Conservation (phyloP, 2,329 filamentous ascomycete species). For the Fusarium graminum region DNA sequence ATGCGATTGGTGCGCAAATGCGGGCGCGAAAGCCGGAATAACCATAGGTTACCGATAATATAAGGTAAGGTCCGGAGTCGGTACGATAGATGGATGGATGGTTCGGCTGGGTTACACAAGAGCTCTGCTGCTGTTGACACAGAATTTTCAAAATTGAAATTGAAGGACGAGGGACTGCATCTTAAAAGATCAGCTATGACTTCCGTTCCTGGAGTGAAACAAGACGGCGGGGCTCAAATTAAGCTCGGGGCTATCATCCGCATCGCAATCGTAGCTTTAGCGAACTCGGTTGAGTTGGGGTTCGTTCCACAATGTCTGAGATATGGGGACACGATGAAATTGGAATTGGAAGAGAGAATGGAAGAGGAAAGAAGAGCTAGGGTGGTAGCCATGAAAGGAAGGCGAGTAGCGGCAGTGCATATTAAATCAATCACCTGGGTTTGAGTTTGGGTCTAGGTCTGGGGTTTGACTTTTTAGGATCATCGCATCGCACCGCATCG, state of each 20-base stretch:
- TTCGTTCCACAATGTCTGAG: neutral
- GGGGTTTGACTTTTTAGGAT: neutral
- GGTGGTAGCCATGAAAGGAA: constrained; percentile 29
- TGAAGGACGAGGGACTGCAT: neutral
- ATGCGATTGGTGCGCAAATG: constrained; percentile 41
- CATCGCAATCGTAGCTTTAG: neutral
- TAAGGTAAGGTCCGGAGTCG: constrained; percentile 3
- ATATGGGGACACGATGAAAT: constrained; percentile 2
- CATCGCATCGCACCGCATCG: constrained; percentile 2
- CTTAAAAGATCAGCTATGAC: neutral
- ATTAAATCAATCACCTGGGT: constrained; percentile 32
- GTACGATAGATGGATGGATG: neutral
- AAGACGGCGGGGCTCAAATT: neutral
- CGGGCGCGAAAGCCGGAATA: constrained; percentile 19
- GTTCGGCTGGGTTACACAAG: no score
- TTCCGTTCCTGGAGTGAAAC: neutral
- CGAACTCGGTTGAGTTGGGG: neutral
- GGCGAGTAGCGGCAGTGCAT: constrained; percentile 18
- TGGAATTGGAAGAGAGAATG: constrained; percentile 28
- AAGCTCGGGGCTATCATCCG: neutral
- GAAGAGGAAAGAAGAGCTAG: neutral
- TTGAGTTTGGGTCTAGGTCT: neutral
- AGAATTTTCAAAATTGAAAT: neutral
- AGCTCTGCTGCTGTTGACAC: no score
- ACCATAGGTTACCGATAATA: constrained; percentile 24